Conservation (phyloP, 192 early-diverging fungal genomes). For the Helicostylum pulchrum region DNA sequence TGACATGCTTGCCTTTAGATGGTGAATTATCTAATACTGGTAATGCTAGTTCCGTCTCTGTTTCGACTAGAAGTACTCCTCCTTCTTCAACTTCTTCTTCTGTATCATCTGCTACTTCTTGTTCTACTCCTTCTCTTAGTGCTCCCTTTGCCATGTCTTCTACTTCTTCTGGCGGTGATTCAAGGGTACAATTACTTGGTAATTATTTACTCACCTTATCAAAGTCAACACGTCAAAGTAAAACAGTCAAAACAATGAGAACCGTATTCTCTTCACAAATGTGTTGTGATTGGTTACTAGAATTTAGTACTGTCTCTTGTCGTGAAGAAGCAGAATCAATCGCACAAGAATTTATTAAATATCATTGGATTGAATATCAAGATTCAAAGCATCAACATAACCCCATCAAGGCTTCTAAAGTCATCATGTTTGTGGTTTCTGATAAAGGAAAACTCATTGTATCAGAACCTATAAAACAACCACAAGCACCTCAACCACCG, state of each 20-base stretch:
- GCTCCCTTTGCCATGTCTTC: slow-evolving; percentile 19
- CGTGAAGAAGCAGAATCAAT: slow-evolving; percentile 46
- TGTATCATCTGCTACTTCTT: slow-evolving; percentile 10
- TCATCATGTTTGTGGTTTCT: slow-evolving; percentile 12
- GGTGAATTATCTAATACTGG: slow-evolving; percentile 3
- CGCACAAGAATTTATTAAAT: slow-evolving; percentile 41
- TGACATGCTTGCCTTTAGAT: slow-evolving; percentile 38
- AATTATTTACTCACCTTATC: slow-evolving; percentile 8
- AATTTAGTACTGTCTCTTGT: slow-evolving; percentile 47
- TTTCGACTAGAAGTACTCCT: not conserved
- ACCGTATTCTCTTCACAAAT: slow-evolving; percentile 17
- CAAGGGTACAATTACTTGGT: slow-evolving; percentile 6
- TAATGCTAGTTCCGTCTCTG: slow-evolving; percentile 4
- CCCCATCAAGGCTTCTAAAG: slow-evolving; percentile 11
- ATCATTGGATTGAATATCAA: slow-evolving; percentile 41
- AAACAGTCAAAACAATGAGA: slow-evolving; percentile 10
- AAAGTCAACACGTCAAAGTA: not conserved
- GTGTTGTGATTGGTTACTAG: slow-evolving; percentile 48
- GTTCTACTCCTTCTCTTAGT: slow-evolving; percentile 5
- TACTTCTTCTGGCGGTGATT: not conserved
- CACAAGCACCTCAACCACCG: not conserved
- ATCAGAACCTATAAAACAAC: not conserved
- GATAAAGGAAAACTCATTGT: slow-evolving; percentile 13
- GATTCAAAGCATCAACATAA: slow-evolving; percentile 1
- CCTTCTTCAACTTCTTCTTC: not conserved